Conservation (phyloP, 2,329 filamentous ascomycete species). For the Ascochyta clinopodiicola region DNA sequence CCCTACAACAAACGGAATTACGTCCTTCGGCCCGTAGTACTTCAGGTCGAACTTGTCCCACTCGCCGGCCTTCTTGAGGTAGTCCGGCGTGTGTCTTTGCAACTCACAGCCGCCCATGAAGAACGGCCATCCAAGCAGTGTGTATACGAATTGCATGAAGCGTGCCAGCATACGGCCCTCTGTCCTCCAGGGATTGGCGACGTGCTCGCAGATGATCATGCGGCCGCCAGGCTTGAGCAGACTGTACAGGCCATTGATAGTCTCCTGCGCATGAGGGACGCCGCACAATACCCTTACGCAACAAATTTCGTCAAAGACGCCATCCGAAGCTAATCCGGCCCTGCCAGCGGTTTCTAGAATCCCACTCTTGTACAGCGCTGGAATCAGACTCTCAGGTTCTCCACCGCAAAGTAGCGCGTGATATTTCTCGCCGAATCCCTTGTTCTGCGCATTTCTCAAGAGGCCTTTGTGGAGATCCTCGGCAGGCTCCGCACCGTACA, state of each 20-base stretch:
- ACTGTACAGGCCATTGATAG: slow-evolving; percentile 55
- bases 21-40: slow-evolving; percentile 36
- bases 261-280: slow-evolving; percentile 56
- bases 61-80: slow-evolving; percentile 53
- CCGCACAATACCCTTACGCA: slow-evolving; percentile 63
- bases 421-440: slow-evolving; percentile 57
- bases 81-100: slow-evolving; percentile 56
- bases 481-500: slow-evolving; percentile 64
- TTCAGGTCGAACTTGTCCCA: slow-evolving; percentile 60
- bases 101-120: slow-evolving; percentile 61
- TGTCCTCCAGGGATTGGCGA: slow-evolving; percentile 59
- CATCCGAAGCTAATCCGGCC: slow-evolving; percentile 34
- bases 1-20: slow-evolving; percentile 47
- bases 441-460: slow-evolving; percentile 47
- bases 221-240: slow-evolving; percentile 62
- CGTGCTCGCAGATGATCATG: slow-evolving; percentile 63
- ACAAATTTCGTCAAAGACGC: slow-evolving; percentile 62
- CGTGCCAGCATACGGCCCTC: slow-evolving; percentile 55
- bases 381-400: slow-evolving; percentile 55
- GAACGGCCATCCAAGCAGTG: slow-evolving; percentile 57
- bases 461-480: slow-evolving; percentile 55
- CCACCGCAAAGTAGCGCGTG: slow-evolving; percentile 57
- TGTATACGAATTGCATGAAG: slow-evolving; percentile 55
- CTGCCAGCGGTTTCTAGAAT: slow-evolving; percentile 41
- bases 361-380: slow-evolving; percentile 53